Evolutionary conservation across 2,329 filamentous ascomycete genomes (phyloP), one percentile per base, ranked within the genome.

Genomic region (Aspergillus quadricinctus): DNA sequence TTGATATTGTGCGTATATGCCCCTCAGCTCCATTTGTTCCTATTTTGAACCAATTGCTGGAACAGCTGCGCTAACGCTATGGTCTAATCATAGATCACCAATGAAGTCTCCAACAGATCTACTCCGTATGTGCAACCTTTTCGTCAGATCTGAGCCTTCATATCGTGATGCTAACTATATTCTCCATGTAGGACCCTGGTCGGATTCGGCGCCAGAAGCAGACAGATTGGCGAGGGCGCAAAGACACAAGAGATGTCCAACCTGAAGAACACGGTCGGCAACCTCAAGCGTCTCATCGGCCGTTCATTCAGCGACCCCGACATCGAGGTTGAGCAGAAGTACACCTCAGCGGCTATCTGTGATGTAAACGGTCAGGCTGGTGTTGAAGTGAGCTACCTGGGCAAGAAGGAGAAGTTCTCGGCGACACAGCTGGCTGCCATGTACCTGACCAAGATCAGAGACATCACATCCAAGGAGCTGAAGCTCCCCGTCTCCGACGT

Each of bases 241-340:
- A 97, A 97, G 86, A 97, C 93, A 66, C 93, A 97, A 80, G 94
- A 99, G 80, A 95, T 96, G 74, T 96, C 93, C 72, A 99, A 99
- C 83, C 86, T 97, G 72, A 99, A 97, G 83, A 99, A 99, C 84
- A 99, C 94, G 66, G 90, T 99, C 79, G 83, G 86, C 75, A 92
- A 86, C 65, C 84, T 99, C 70, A 96, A 96, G 81, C 90, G 94
- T 71, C 87, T 99, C 67, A 88, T 89, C 71, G 94, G 94, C 72
- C 91, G 94, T 73, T 82, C 84, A 61, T 83, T 93, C 78, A 88
- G 83, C 75, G 94, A 99, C 73, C 92, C 94, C 72, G 94, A 99
- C 83, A 83, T 96, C 62, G 84, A 92, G 78, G 83, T 94, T 72
- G 94, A 99, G 83, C 89, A 96, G 79, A 83, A 96, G 72, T 97